phyloP scores from a whole-genome alignment of 805 yeast genomes.

The Candida stauntonica region DNA sequence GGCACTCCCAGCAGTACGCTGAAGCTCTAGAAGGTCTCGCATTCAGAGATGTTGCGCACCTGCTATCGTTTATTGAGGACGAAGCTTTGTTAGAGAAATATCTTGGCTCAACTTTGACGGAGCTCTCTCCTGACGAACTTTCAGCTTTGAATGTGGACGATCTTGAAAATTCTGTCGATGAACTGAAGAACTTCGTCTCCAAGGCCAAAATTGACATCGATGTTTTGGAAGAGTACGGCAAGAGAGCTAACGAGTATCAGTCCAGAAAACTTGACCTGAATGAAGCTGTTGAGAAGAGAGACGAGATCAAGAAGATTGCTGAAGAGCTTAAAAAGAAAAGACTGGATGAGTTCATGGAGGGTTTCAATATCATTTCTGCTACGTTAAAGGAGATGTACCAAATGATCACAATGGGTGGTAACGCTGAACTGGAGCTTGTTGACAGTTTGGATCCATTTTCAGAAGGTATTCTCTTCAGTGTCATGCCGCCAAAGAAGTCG shows the following conservation, averaged over 20 bases:
- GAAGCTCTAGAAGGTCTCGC: conserved; percentile 40
- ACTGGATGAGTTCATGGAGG: conserved; percentile 87
- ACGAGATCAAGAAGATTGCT: conserved; percentile 51
- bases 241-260: conserved; percentile 58
- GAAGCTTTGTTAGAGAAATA: conserved; percentile 29
- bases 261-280: conserved; percentile 64
- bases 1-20: conserved; percentile 29
- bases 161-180: conserved; percentile 48
- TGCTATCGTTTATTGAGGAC: conserved; percentile 23
- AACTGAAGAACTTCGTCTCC: conserved; percentile 51
- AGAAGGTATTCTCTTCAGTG: conserved; percentile 94
- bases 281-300: conserved; percentile 61
- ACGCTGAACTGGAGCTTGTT: conserved; percentile 93
- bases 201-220: conserved; percentile 65
- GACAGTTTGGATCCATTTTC: conserved; percentile 97
- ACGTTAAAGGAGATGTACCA: conserved; percentile 96
- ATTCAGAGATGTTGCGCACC: conserved; percentile 46
- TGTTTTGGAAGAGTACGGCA: conserved; percentile 70
- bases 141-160: conserved; percentile 41
- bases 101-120: conserved; percentile 32
- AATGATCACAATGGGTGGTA: conserved; percentile 99
- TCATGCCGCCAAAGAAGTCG: conserved; percentile 98
- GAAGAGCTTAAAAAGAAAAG: conserved; percentile 72
- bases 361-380: conserved; percentile 80
- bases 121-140: conserved; percentile 49